Evolutionary conservation across 2,329 filamentous ascomycete genomes (phyloP), one percentile per base, ranked within the genome.

Genomic region (Erysiphe pisi): DNA sequence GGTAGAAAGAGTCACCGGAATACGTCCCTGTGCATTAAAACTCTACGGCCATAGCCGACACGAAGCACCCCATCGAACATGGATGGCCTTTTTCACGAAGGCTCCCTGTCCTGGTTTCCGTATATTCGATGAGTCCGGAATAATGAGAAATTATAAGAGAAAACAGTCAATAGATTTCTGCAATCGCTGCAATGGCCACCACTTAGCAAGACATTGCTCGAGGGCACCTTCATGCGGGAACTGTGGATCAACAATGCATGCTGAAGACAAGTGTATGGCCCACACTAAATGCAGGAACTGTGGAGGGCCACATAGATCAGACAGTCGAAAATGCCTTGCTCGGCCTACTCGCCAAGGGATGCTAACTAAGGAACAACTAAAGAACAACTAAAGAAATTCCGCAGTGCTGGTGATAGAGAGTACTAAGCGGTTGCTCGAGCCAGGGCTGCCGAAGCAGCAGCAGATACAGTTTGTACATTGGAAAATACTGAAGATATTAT

Each of bases 31-130:
- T 52, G 14, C 22, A 22, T 3, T 52, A 52, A 52, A 52, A 52
- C 22, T 52, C 14, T 52, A 52, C 22, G 49, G 49, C 3, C 49
- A 52, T 22, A 52, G 22, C 49, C 14, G 22, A 16, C 7, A 16
- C 22, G 22, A 52, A 16, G 49, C 49, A 52, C 6, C 31, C 31
- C 31, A 36, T 36, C 58, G n/a, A 28, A 63, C 58, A 28, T 25
- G 58, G 22, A 25, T 28, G 31, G 31, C n/a, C 58, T 61, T 31
- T 63, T 76, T 76, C 22, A 36, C 40, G 40, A 76, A 76, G 49
- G 75, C 75, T 12, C 75, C 58, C 16, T 40, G 61, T 47, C 52
- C 75, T 68, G 56, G 25, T 45, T 65, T 65, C 18, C 65, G 58
- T 25, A 56, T 61, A 52, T 75, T 63, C 58, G 58, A 63, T 9